Base-by-base conservation (phyloP, 2,329 filamentous ascomycete genomes). In the Colletotrichum agaves region DNA sequence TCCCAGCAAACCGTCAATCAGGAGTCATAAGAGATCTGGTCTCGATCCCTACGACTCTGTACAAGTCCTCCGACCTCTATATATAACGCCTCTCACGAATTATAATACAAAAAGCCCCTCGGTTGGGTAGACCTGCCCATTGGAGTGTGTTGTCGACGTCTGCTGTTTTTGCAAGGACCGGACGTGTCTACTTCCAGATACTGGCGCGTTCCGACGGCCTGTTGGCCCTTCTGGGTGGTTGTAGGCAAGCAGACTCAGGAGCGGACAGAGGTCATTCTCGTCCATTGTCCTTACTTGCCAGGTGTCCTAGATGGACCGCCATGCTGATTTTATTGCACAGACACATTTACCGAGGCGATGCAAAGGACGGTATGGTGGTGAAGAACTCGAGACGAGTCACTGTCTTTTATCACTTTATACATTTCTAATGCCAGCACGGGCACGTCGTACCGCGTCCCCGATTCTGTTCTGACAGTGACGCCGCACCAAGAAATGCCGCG, bases 1-100 rank as follows among this genome's bases (percentile, higher is more conserved):
- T 17, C 37, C 33, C 33, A 74, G 70, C 70, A 72, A 73, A 75
- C 73, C 17, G 72, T 75, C 50, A 74, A 75, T 69, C 72, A 73
- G 58, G 71, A 72, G 50, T 61, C 56, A 58, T 71, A 63, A 37
- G 53, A 41, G 15, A 31, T 31, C 57, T 33, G 39, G n/a, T 56
- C 27, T 60, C 47, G 11, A 31, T 37, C 15, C 33, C 12, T 55
- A 41, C 27, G 41, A 60, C 53, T 43, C 61, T 57, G 46, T 65
- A 64, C 52, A 67, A 49, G 21, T 35, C 37, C 39, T 53, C 37
- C 41, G 31, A 50, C 5, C 53, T 49, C 49, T 53, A 69, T 52
- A 56, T 59, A 60, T 67, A 59, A 63, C 67, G 56, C 58, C 52
- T 59, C 43, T 68, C 47, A 63, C 49, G 63, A 68, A 59, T 67